Evolutionary conservation across 306 rosid genomes (phyloP), one percentile per base, ranked within the genome.

Genomic region (Dryas octopetala): DNA sequence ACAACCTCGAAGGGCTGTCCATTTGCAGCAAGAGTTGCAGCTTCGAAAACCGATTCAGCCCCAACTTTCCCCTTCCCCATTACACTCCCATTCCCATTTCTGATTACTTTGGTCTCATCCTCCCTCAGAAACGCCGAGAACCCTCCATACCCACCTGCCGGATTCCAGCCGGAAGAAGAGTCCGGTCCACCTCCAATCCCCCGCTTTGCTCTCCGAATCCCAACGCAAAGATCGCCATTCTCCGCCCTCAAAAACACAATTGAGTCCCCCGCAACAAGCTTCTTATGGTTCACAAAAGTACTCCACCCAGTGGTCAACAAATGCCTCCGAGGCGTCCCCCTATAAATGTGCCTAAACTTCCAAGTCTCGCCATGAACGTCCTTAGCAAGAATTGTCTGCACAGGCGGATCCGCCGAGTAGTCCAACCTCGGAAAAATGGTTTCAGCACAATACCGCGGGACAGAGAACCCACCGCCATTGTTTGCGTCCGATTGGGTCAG

Each of bases 291-390:
- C 60, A 96, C 99, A 82, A 96, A 96, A 60, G 87, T 89, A 84
- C 96, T 92, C 99, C 99, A 96, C 1, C 99, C 99, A 0, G 99
- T 96, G 0, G 99, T 96, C 91, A 96, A 88, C 16, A 96, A 88
- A 81, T 96, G 98, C 74, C 99, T 83, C 88, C 97, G 51, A 0
- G 99, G 99, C 5, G 98, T 96, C 80, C 99, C 99, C 74, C 99
- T 67, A 55, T 96, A 96, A 45, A 96, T 92, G 74, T 96, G 99
- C 83, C 96, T 78, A 61, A 96, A 96, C 60, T 88, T 96, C 99
- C 99, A 96, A 4, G 90, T 88, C 43, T 92, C 92, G 0, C 98
- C 98, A 44, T 90, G 99, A 78, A 96, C 97, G 73, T 96, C 99
- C 77, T 86, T 96, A 17, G 90, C 98, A 13, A 89, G 85, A 63